Conservation (phyloP, 306 rosid genomes). For the Datisca glomerata region DNA sequence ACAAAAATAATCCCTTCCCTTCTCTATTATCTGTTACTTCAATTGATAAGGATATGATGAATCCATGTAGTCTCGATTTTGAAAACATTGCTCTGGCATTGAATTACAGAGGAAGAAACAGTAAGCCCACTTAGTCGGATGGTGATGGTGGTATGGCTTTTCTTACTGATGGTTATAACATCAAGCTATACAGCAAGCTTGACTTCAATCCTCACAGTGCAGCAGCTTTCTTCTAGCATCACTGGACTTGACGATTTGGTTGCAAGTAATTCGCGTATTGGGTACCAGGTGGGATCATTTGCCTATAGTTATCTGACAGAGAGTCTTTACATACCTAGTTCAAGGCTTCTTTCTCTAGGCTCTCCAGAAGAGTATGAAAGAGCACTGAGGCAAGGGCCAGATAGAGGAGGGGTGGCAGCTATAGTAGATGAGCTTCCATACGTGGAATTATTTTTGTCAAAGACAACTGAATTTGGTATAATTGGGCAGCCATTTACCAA, state of each 20-base stretch:
- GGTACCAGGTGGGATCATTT: slow-evolving; percentile 94
- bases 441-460: slow-evolving; percentile 68
- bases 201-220: slow-evolving; percentile 92
- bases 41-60: too few species aligned
- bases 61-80: too few species aligned
- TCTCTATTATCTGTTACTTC: too few species aligned
- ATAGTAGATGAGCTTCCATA: slow-evolving; percentile 82
- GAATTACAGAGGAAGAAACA: slow-evolving; percentile 63
- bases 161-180: slow-evolving; percentile 84
- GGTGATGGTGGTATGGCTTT: slow-evolving; percentile 97
- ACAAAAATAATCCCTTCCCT: too few species aligned
- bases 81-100: background rate
- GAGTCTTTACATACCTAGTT: slow-evolving; percentile 38
- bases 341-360: slow-evolving; percentile 70
- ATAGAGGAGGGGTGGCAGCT: slow-evolving; percentile 81
- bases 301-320: slow-evolving; percentile 70
- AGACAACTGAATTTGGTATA: slow-evolving; percentile 55
- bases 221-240: slow-evolving; percentile 78
- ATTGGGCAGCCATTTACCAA: slow-evolving; percentile 75
- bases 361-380: slow-evolving; percentile 75
- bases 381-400: slow-evolving; percentile 63
- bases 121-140: slow-evolving; percentile 67
- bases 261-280: slow-evolving; percentile 61
- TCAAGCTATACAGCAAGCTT: slow-evolving; percentile 92
- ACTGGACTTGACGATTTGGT: slow-evolving; percentile 84